Evolutionary conservation across 257 asterid species (phyloP).

Genomic region (Lycium ferocissimum): DNA sequence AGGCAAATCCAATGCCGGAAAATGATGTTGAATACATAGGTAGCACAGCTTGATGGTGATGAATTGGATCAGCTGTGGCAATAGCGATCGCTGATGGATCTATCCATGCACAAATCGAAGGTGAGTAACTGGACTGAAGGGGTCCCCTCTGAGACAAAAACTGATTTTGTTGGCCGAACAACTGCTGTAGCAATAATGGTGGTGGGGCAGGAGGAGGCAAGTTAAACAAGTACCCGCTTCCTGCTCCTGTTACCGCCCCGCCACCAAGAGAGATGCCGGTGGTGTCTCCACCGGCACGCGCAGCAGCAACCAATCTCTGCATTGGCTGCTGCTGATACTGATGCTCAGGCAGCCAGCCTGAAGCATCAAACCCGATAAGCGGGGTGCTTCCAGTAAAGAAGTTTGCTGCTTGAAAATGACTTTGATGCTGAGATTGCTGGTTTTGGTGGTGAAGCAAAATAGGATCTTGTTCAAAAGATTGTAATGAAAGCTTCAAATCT

Average conservation of each 20-base stretch:
- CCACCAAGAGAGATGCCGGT: slow-evolving; percentile 31
- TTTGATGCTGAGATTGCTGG: slow-evolving; percentile 51
- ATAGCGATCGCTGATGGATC: slow-evolving; percentile 65
- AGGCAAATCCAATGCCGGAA: slow-evolving; percentile 65
- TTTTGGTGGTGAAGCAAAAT: slow-evolving; percentile 55
- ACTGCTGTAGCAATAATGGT: slow-evolving; percentile 65
- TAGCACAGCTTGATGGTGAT: slow-evolving; percentile 52
- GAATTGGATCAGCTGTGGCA: slow-evolving; percentile 58
- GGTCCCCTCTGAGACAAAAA: slow-evolving; percentile 97
- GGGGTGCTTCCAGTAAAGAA: slow-evolving; percentile 21
- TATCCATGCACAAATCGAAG: slow-evolving; percentile 97
- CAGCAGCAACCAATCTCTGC: slow-evolving; percentile 56
- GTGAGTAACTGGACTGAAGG: slow-evolving; percentile 99
- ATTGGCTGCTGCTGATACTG: slow-evolving; percentile 43
- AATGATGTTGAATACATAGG: slow-evolving; percentile 60
- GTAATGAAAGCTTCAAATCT: slow-evolving; percentile 88
- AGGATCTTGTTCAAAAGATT: slow-evolving; percentile 69
- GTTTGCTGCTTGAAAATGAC: slow-evolving; percentile 21
- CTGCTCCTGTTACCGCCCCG: slow-evolving; percentile 38
- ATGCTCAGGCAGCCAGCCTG: slow-evolving; percentile 26
- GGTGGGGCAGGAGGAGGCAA: slow-evolving; percentile 59
- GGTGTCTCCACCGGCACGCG: slow-evolving; percentile 52
- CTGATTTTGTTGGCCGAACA: slow-evolving; percentile 71
- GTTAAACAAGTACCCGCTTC: slow-evolving; percentile 58
- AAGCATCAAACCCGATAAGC: slow-evolving; percentile 14